A percentile compares a stretch with the other conserved stretches of the same genome.
Evolutionary conservation across 257 asterid genomes (phyloP).

Genomic region (Solanum boliviense): DNA sequence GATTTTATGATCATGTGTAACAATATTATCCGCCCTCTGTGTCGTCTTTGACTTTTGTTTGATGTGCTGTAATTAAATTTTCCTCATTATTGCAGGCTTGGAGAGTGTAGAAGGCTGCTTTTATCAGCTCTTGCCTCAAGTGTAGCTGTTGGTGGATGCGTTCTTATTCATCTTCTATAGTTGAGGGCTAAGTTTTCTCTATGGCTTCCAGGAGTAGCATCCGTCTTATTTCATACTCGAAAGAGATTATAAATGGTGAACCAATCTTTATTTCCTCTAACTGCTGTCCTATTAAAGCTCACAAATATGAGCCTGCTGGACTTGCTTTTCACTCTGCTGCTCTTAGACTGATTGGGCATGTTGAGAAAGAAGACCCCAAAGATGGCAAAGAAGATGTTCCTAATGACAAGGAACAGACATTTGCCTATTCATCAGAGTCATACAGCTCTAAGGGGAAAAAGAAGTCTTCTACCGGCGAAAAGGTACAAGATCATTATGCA

Average conservation of each 20-base stretch:
- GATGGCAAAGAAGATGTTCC: slow-evolving; percentile 28
- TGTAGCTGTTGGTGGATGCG: background rate
- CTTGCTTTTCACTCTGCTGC: slow-evolving; percentile 81
- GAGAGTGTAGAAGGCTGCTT: background rate
- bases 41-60: background rate
- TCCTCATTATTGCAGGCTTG: background rate
- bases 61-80: background rate
- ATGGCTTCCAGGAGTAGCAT: slow-evolving; percentile 30
- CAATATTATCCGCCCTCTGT: background rate
- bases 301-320: slow-evolving; percentile 75
- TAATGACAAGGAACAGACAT: slow-evolving; percentile 42
- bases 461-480: slow-evolving; percentile 59
- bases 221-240: slow-evolving; percentile 48
- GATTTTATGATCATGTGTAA: background rate
- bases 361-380: slow-evolving; percentile 28
- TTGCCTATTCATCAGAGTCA: slow-evolving; percentile 52
- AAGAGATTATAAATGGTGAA: slow-evolving; percentile 61
- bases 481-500: slow-evolving; percentile 91
- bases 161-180: background rate
- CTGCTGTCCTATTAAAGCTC: slow-evolving; percentile 58
- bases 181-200: slow-evolving; percentile 1
- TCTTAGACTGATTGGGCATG: slow-evolving; percentile 54
- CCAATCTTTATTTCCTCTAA: slow-evolving; percentile 57
- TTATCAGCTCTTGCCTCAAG: background rate
- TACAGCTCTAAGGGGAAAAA: slow-evolving; percentile 84